Percentiles rank a stretch among this genome's conserved stretches.
These are phyloP conservation scores for Candida lessepsii DNA, from an alignment of 805 yeast genomes.

Conservation along the genomic window DNA sequence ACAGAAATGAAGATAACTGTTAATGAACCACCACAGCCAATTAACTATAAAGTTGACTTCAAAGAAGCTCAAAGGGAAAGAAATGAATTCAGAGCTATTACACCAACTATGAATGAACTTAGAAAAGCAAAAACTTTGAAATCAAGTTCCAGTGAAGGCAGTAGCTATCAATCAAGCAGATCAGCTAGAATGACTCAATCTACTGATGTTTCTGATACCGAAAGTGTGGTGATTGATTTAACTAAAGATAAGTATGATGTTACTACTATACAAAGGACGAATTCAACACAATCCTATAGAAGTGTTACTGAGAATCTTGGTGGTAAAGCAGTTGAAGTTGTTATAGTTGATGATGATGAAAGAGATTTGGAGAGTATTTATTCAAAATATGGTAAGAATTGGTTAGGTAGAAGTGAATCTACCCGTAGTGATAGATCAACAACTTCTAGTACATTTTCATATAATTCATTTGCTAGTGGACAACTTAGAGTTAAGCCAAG, in stretches of 20 bases:
- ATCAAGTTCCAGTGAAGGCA: constrained; percentile 5
- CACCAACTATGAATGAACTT: constrained; percentile 15
- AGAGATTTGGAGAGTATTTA: constrained; percentile 38
- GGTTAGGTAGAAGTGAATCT: constrained; percentile 28
- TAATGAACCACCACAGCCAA: constrained; percentile 35
- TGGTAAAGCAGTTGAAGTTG: constrained; percentile 43
- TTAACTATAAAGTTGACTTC: constrained; percentile 41
- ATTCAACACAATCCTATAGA: constrained; percentile 36
- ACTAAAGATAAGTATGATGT: constrained; percentile 41
- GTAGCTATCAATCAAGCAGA: constrained; percentile 32
- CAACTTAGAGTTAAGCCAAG: constrained; percentile 2
- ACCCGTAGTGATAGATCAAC: constrained; percentile 19
- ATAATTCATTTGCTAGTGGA: constrained; percentile 21
- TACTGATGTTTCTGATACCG: constrained; percentile 32
- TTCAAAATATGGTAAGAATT: constrained; percentile 35
- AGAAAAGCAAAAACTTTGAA: constrained; percentile 7
- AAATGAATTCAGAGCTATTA: constrained; percentile 7
- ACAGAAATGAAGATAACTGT: constrained; percentile 26
- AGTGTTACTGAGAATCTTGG: constrained; percentile 39
- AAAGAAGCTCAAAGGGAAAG: constrained; percentile 21
- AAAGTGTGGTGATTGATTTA: constrained; percentile 41
- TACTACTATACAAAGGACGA: constrained; percentile 33
- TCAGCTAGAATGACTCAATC: constrained; percentile 21
- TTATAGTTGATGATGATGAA: constrained; percentile 37
- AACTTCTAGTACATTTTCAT: constrained; percentile 17